Percentiles rank a stretch among this genome's conserved stretches.
Evolutionary conservation across 345 rosid species (phyloP).

Genomic region (Crucihimalaya himalaica): DNA sequence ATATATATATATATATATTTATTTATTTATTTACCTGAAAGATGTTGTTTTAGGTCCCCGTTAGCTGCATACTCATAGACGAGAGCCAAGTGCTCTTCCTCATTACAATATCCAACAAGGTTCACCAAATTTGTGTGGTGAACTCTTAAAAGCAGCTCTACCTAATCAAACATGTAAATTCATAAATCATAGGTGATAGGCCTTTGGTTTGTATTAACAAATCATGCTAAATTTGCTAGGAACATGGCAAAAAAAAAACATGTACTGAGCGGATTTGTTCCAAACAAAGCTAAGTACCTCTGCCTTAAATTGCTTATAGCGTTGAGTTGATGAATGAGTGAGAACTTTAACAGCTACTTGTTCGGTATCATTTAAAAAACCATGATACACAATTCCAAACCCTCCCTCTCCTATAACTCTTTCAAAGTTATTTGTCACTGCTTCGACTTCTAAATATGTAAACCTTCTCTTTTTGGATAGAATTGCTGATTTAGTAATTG

Average conservation of each 20-base stretch:
- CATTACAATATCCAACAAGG: constrained; percentile 44
- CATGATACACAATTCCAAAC: constrained; percentile 42
- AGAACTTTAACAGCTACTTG: constrained; percentile 44
- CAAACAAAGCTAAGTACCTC: constrained; percentile 21
- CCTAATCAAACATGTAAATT: constrained; percentile 3
- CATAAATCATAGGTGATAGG: no score
- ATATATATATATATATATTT: no score
- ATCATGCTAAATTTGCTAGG: no score
- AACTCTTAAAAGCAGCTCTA: constrained; percentile 39
- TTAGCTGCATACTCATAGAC: constrained; percentile 45
- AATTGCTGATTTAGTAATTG: neutral
- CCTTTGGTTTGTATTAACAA: no score
- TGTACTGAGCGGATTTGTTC: neutral
- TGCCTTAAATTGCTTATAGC: constrained; percentile 40
- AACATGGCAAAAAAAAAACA: no score
- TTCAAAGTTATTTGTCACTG: constrained; percentile 36
- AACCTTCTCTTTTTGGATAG: constrained; percentile 29
- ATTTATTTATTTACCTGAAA: constrained; percentile 30
- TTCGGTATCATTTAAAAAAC: constrained; percentile 15
- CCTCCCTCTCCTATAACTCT: constrained; percentile 41
- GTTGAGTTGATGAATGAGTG: constrained; percentile 41
- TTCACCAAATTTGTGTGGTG: constrained; percentile 42
- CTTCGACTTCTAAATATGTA: constrained; percentile 31
- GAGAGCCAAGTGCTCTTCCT: constrained; percentile 34
- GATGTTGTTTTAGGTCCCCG: constrained; percentile 19